These are phyloP conservation scores for Pyracantha coccinea DNA, from an alignment of 331 rosid genomes.

Conservation along the genomic window DNA sequence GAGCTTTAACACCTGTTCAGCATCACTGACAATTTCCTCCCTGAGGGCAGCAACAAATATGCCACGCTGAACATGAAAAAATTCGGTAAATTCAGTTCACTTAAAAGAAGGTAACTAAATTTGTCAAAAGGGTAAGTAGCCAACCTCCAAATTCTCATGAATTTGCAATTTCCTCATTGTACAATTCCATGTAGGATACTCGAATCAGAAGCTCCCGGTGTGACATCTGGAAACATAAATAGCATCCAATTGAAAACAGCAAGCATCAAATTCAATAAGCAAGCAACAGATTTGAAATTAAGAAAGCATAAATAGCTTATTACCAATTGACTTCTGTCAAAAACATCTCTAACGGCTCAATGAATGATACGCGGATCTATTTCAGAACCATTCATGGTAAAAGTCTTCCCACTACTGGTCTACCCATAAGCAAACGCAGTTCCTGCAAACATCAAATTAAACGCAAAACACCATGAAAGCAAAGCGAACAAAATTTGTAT, in stretches of 20 bases:
- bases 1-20: conserved; percentile 77
- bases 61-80: conserved; percentile 59
- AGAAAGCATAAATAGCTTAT: background rate
- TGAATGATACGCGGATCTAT: conserved; percentile 76
- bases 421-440: conserved; percentile 98
- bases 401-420: conserved; percentile 98
- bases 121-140: conserved; percentile 5
- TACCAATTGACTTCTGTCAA: conserved; percentile 62
- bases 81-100: conserved; percentile 16
- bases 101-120: background rate
- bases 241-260: background rate
- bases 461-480: conserved; percentile 10
- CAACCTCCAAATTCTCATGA: conserved; percentile 93
- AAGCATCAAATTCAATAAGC: background rate
- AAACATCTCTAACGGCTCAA: conserved; percentile 68
- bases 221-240: conserved; percentile 37
- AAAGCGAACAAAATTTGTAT: too few relatives aligned
- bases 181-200: conserved; percentile 94
- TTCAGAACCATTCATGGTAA: conserved; percentile 94
- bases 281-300: background rate
- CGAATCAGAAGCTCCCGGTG: conserved; percentile 85
- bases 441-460: conserved; percentile 35
- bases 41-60: conserved; percentile 86
- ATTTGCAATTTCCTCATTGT: conserved; percentile 87
- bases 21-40: conserved; percentile 78